These are phyloP conservation scores for Tylopilus sp. DNA, from an alignment of 1,284 basidiomycete genomes.

Conservation along the genomic window DNA sequence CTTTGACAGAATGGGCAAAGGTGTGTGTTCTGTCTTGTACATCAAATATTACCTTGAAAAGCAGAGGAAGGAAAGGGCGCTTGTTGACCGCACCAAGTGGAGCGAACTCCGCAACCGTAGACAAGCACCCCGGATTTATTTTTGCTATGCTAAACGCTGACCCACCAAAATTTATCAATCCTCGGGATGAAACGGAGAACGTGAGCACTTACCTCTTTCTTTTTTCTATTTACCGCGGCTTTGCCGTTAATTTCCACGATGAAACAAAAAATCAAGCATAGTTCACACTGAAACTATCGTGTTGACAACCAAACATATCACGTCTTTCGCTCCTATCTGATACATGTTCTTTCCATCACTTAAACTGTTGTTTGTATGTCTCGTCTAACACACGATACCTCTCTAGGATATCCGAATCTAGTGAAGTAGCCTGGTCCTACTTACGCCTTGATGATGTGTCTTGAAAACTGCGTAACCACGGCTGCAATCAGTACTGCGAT, in stretches of 20 bases:
- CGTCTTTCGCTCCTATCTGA: constrained; percentile 34
- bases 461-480: no score
- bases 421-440: background rate
- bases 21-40: constrained; percentile 29
- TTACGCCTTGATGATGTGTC: background rate
- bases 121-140: constrained; percentile 40
- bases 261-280: constrained; percentile 28
- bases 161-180: constrained; percentile 75
- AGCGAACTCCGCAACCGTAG: constrained; percentile 90
- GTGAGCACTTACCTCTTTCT: constrained; percentile 9
- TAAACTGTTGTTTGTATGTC: background rate
- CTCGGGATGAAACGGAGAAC: constrained; percentile 78
- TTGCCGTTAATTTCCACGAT: constrained; percentile 10
- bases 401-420: constrained; percentile 22
- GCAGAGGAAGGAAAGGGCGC: constrained; percentile 95
- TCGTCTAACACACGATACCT: constrained; percentile 9
- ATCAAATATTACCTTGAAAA: constrained; percentile 65
- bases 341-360: background rate
- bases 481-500: no score
- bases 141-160: constrained; percentile 1
- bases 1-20: constrained; percentile 64
- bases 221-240: background rate
- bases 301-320: constrained; percentile 30
- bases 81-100: constrained; percentile 96
- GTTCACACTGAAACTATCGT: constrained; percentile 32